Percentiles rank a stretch among this genome's conserved stretches.
phyloP scores from a whole-genome alignment of 2,329 filamentous ascomycete genomes.

The Epichloe aotearoae region DNA sequence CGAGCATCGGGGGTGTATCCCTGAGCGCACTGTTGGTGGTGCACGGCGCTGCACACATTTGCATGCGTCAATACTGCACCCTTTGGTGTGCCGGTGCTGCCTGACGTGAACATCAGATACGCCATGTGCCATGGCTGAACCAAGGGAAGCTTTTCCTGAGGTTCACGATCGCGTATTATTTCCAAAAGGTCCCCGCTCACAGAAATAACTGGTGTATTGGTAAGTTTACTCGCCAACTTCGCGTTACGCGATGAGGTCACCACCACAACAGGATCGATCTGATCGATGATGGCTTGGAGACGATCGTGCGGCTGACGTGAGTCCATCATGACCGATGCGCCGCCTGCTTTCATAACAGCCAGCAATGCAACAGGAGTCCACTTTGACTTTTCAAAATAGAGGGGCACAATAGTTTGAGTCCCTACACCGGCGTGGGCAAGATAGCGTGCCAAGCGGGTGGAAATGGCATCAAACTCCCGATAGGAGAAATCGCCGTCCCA shows the following conservation, averaged over 20 bases:
- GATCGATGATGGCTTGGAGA: slow-evolving; percentile 8
- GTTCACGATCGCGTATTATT: neutral
- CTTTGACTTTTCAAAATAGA: slow-evolving; percentile 6
- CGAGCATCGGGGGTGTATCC: slow-evolving; percentile 8
- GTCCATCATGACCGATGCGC: slow-evolving; percentile 7
- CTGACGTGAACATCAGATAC: slow-evolving; percentile 12
- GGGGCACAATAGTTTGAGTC: slow-evolving; percentile 1
- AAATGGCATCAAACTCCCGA: slow-evolving; percentile 15
- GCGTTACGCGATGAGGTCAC: slow-evolving; percentile 9
- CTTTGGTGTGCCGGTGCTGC: slow-evolving; percentile 13
- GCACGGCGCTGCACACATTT: slow-evolving; percentile 10
- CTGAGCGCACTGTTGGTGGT: slow-evolving; percentile 8
- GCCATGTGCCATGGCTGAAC: neutral
- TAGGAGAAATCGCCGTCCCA: slow-evolving; percentile 28
- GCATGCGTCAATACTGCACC: slow-evolving; percentile 13
- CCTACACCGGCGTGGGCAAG: slow-evolving; percentile 3
- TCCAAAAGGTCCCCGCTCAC: neutral
- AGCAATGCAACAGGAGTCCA: slow-evolving; percentile 5
- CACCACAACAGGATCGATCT: slow-evolving; percentile 8
- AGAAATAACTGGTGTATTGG: neutral
- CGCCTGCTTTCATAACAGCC: slow-evolving; percentile 3
- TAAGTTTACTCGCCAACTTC: slow-evolving; percentile 4
- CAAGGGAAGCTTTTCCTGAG: neutral
- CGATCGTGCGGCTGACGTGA: slow-evolving; percentile 8
- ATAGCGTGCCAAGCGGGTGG: slow-evolving; percentile 4